Evolutionary conservation across 2,329 filamentous ascomycete genomes (phyloP).

Genomic region (Xylariaceae sp.): DNA sequence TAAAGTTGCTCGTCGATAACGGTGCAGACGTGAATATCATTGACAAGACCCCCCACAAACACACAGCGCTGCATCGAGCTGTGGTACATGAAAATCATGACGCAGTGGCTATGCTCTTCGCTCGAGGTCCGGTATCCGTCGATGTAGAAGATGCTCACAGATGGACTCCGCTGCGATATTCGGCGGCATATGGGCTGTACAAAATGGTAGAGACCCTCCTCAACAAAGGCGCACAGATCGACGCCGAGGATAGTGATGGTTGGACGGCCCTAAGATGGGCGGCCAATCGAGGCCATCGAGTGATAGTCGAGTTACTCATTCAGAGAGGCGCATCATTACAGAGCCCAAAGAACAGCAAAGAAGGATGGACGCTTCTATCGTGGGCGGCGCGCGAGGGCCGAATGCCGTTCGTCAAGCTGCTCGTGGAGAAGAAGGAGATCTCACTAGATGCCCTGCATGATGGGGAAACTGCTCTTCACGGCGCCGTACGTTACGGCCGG

Average conservation of each 20-base stretch:
- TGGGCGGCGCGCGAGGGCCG: slow-evolving; percentile 8
- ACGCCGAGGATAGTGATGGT: slow-evolving; percentile 8
- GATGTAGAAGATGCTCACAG: not conserved
- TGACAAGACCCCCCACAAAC: not conserved
- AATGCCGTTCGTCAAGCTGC: slow-evolving; percentile 1
- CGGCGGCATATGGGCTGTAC: slow-evolving; percentile 3
- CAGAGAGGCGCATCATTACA: slow-evolving; percentile 2
- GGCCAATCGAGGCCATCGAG: slow-evolving; percentile 2
- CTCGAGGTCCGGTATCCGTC: not conserved
- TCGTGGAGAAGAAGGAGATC: not conserved
- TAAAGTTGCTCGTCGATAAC: slow-evolving; percentile 2
- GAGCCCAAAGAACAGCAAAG: not conserved
- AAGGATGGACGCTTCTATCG: slow-evolving; percentile 7
- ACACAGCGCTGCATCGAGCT: slow-evolving; percentile 6
- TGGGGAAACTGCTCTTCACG: slow-evolving; percentile 2
- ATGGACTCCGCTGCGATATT: slow-evolving; percentile 7
- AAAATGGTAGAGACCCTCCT: slow-evolving; percentile 1
- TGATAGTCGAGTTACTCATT: slow-evolving; percentile 6
- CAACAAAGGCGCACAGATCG: slow-evolving; percentile 2
- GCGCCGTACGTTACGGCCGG: slow-evolving; percentile 7
- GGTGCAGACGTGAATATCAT: slow-evolving; percentile 6
- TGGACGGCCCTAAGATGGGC: slow-evolving; percentile 10
- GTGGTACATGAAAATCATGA: slow-evolving; percentile 1
- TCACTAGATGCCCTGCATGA: not conserved
- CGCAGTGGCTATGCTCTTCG: slow-evolving; percentile 3